Evolutionary conservation across 192 early-diverging fungal genomes (phyloP), one percentile per base, ranked within the genome.

Genomic region (Coemansia sp.): DNA sequence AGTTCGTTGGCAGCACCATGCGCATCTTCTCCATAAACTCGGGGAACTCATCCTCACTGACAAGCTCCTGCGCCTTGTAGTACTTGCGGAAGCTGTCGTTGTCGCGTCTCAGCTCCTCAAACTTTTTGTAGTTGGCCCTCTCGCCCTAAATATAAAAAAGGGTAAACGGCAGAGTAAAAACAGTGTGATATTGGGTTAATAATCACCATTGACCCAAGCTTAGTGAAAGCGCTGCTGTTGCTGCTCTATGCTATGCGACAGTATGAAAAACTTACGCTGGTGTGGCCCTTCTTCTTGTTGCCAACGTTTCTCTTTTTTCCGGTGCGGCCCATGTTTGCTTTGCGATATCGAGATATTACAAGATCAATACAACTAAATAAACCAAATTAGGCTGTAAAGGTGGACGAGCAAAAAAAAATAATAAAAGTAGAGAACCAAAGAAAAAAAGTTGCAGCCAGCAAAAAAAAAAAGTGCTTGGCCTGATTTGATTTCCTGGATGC

Each of bases 1-100:
- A 99, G 56, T 91, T 91, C 30, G 91, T 92, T 7, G 97, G 97
- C 50, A 99, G 86, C 17, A 82, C 80, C 33, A 81, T 87, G 72
- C 85, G 83, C 73, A 97, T 84, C 0, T 77, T 60, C 51, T 87
- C 85, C 75, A 94, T 86, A 50, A 95, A 90, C 48, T 70, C 63
- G 17, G 86, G 80, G 80, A 89, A 97, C 79, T 99, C 96, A 22
- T 91, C 90, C n/a, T 90, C 91, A 14, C 85, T 62, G 48, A 96
- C 76, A 38, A 96, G 65, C 57, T 70, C 42, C 49, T 83, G 81
- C 48, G 80, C 75, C 60, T 50, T 34, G 67, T 82, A 82, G 70
- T 75, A 82, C 68, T 76, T 76, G 67, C 79, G 69, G 62, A 82
- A 71, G 60, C 57, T 70, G 50, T 76, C 70, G 62, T 82, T 82